Conservation (phyloP, 805 yeast species). For the Candida endomychidarum region DNA sequence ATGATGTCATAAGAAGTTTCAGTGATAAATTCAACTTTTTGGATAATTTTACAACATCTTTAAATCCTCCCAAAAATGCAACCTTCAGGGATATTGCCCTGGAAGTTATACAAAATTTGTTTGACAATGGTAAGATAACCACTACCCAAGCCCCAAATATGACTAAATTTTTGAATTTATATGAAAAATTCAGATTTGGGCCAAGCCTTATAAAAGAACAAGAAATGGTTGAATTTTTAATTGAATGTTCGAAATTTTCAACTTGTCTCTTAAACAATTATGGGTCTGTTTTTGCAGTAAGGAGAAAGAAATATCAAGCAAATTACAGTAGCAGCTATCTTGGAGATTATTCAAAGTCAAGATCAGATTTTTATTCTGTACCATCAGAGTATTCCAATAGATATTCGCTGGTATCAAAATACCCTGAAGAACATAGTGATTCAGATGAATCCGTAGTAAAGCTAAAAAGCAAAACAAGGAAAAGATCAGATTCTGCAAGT, state of each 20-base stretch:
- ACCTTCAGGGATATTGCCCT: constrained; percentile 45
- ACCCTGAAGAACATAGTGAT: background rate
- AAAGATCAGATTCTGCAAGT: constrained; percentile 7
- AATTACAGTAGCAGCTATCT: background rate
- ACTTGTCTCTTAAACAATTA: constrained; percentile 17
- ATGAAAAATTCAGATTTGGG: constrained; percentile 70
- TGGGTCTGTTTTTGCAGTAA: constrained; percentile 15
- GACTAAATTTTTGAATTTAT: constrained; percentile 42
- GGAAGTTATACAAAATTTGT: constrained; percentile 25
- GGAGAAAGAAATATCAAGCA: constrained; percentile 9
- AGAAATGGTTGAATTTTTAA: constrained; percentile 62
- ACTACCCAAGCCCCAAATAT: constrained; percentile 8
- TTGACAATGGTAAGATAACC: constrained; percentile 8
- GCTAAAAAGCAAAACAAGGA: background rate
- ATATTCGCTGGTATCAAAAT: background rate
- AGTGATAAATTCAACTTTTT: constrained; percentile 51
- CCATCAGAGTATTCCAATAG: constrained; percentile 2
- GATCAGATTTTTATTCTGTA: constrained; percentile 7
- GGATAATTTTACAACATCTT: constrained; percentile 11
- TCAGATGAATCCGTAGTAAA: constrained; percentile 5
- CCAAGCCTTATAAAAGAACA: constrained; percentile 56
- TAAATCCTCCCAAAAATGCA: constrained; percentile 33
- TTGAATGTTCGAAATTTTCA: constrained; percentile 23
- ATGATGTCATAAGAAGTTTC: constrained; percentile 58
- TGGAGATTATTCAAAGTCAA: constrained; percentile 1